These are phyloP conservation scores for Russula olivacea DNA, from an alignment of 768 basidiomycete species.

Conservation along the genomic window DNA sequence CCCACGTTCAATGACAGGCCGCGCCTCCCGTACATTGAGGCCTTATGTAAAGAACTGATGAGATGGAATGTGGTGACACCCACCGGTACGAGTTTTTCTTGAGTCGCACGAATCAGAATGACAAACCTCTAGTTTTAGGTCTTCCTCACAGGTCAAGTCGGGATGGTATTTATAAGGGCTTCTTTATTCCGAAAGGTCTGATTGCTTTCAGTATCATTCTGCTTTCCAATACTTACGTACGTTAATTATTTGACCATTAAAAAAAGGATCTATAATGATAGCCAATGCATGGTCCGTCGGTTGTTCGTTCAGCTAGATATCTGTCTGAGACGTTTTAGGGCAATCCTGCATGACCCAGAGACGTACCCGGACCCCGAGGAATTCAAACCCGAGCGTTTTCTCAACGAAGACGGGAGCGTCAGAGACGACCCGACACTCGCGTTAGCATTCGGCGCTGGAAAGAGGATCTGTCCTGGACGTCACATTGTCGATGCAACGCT, in stretches of 20 bases:
- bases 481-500: slow-evolving; percentile 24
- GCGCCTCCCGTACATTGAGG: not conserved
- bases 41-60: not conserved
- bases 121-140: not conserved
- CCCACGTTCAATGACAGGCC: slow-evolving; percentile 29
- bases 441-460: slow-evolving; percentile 14
- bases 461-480: slow-evolving; percentile 26
- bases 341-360: slow-evolving; percentile 15
- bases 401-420: slow-evolving; percentile 14
- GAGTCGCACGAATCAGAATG: not conserved
- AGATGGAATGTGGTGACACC: not conserved
- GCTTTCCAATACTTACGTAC: not conserved
- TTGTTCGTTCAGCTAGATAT: no score
- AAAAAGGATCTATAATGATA: slow-evolving; percentile 6
- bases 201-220: not conserved
- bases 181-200: slow-evolving; percentile 18
- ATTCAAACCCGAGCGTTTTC: slow-evolving; percentile 24
- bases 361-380: slow-evolving; percentile 19
- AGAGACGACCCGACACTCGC: slow-evolving; percentile 9
- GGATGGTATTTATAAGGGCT: slow-evolving; percentile 11
- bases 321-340: slow-evolving; percentile 1
- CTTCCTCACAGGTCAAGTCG: not conserved
- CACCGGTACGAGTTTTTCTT: not conserved
- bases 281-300: slow-evolving; percentile 13
- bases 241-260: not conserved